Evolutionary conservation across 352 stramenopile species (phyloP), one percentile per base, ranked within the genome.

Genomic region (Albugo candida): DNA sequence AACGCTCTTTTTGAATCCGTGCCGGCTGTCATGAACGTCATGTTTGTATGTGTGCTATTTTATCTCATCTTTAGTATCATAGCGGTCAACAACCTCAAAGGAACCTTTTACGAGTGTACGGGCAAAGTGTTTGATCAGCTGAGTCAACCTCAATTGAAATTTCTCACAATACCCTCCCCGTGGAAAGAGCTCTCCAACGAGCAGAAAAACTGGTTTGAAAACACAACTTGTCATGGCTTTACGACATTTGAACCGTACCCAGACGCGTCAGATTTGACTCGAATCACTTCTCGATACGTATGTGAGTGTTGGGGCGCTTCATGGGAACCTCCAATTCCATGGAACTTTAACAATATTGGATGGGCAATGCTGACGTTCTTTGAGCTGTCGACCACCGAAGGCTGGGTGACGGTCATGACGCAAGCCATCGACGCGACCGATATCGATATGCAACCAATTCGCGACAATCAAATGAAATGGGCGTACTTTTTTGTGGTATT

Each of bases 31-130:
- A 56, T 87, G 3, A 95, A 95, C 57, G 74, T 95, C 2, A 52
- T 91, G 2, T 70, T 95, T 45, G 64, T 98, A 2, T 96, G 82
- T 45, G 65, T 82, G 38, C 63, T 97, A 0, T 93, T 96, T 53
- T 95, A 93, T 48, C 65, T 97, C 19, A 93, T 97, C 41, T 98
- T 97, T 66, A 92, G 83, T 49, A 96, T 97, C 48, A 66, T 97
- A 48, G 75, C 83, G 4, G 84, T 97, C 0, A 93, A 85, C 36
- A 96, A 96, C 52, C 64, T 97, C 41, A 96, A 96, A 59, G 92
- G 88, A 2, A 67, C 61, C 0, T 85, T 96, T 58, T 76, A 84
- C 51, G 40, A 58, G 0, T 97, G 89, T 60, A 49, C 63, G 43
- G 82, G 76, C n/a, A 55, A 70, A 19, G 55, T 61, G 8, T 83